Conservation (phyloP, 1,284 basidiomycete genomes). For the Malassezia furfur region DNA sequence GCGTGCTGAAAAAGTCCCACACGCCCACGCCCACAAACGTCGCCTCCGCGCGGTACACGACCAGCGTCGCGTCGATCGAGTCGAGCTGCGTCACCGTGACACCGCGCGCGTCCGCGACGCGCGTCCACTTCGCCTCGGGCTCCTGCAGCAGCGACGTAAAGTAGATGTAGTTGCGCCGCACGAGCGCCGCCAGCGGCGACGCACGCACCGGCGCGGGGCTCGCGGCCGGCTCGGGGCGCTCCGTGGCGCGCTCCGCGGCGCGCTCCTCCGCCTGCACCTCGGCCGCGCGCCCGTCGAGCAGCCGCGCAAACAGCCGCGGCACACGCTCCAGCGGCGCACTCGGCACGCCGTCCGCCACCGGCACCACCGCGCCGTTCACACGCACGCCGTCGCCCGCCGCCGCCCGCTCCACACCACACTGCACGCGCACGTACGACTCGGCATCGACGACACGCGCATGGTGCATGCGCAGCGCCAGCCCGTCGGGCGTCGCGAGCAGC, state of each 20-base stretch:
- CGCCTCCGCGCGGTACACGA: conserved; percentile 91
- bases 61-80: conserved; percentile 90
- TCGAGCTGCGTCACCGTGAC: conserved; percentile 75
- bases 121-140: conserved; percentile 93
- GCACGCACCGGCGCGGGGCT: background rate
- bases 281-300: no score
- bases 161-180: conserved; percentile 86
- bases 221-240: background rate
- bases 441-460: conserved; percentile 18
- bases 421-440: conserved; percentile 25
- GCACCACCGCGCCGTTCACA: background rate
- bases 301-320: background rate
- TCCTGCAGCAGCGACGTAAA: conserved; percentile 95
- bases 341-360: conserved; percentile 15
- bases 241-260: no score
- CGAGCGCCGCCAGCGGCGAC: conserved; percentile 63
- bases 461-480: conserved; percentile 16
- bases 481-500: background rate
- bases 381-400: conserved; percentile 10
- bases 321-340: background rate
- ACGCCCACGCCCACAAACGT: conserved; percentile 92
- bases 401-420: conserved; percentile 24
- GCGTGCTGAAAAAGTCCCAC: conserved; percentile 88
- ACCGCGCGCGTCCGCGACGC: conserved; percentile 70
- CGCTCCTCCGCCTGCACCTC: no score